Conservation (phyloP, 768 basidiomycete genomes). For the Strobilomyces confusus region DNA sequence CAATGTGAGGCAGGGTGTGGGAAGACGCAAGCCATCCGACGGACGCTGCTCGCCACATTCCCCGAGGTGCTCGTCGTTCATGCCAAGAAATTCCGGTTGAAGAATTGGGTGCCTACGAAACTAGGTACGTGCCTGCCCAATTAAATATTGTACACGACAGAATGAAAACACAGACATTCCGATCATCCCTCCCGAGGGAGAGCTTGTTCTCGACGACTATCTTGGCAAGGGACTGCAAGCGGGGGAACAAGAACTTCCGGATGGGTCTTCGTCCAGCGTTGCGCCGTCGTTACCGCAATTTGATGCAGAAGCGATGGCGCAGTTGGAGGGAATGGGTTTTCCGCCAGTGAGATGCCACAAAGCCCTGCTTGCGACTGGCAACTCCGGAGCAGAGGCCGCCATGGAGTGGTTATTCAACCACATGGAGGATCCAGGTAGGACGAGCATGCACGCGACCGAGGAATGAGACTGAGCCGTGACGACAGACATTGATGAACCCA, state of each 20-base stretch:
- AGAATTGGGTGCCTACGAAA: slow-evolving; percentile 96
- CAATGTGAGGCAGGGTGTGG: slow-evolving; percentile 70
- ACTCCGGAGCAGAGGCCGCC: slow-evolving; percentile 68
- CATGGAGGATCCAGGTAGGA: slow-evolving; percentile 87
- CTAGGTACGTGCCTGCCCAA: slow-evolving; percentile 53
- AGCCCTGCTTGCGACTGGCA: slow-evolving; percentile 85
- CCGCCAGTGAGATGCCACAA: slow-evolving; percentile 81
- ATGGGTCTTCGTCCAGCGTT: slow-evolving; percentile 39
- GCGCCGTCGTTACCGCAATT: slow-evolving; percentile 55
- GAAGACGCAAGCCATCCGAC: slow-evolving; percentile 65
- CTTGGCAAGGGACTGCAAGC: slow-evolving; percentile 67
- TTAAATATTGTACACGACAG: background rate
- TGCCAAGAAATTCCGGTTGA: slow-evolving; percentile 90
- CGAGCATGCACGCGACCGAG: background rate
- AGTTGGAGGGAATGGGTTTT: slow-evolving; percentile 91
- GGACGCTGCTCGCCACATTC: slow-evolving; percentile 76
- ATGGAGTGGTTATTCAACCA: slow-evolving; percentile 97
- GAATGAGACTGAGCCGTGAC: background rate
- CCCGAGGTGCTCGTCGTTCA: slow-evolving; percentile 87
- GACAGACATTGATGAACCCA: slow-evolving; percentile 83
- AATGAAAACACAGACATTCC: slow-evolving; percentile 68
- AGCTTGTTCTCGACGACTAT: slow-evolving; percentile 61
- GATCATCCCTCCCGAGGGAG: slow-evolving; percentile 58
- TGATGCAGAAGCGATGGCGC: slow-evolving; percentile 67
- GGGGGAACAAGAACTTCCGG: slow-evolving; percentile 66